phyloP scores from a whole-genome alignment of 345 rosid species.

The Arabidopsis arenosa region DNA sequence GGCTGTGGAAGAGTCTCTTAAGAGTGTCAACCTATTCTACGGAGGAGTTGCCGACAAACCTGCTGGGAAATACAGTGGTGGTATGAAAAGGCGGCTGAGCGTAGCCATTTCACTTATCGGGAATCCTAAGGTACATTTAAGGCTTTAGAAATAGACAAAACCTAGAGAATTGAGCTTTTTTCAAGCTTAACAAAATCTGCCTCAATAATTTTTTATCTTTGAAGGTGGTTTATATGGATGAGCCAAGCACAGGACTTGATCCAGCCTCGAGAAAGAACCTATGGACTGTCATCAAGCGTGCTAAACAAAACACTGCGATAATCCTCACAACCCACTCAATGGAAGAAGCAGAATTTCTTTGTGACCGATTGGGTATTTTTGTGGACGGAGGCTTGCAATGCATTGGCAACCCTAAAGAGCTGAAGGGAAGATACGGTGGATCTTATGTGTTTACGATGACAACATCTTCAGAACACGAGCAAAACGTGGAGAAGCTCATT shows the following conservation, averaged over 20 bases:
- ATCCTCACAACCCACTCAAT: slow-evolving; percentile 95
- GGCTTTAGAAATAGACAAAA: background rate
- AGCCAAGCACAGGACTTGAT: slow-evolving; percentile 97
- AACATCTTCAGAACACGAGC: slow-evolving; percentile 63
- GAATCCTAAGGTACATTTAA: slow-evolving; percentile 68
- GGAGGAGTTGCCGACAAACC: slow-evolving; percentile 89
- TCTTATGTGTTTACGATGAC: slow-evolving; percentile 88
- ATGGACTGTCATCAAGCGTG: slow-evolving; percentile 88
- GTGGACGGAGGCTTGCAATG: slow-evolving; percentile 90
- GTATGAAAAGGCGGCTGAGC: slow-evolving; percentile 98
- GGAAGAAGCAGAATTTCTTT: slow-evolving; percentile 96
- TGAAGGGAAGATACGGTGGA: slow-evolving; percentile 88
- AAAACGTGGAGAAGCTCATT: slow-evolving; percentile 69
- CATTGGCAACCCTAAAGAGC: slow-evolving; percentile 91
- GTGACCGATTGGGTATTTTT: slow-evolving; percentile 88
- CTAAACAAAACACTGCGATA: slow-evolving; percentile 76
- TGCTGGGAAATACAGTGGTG: slow-evolving; percentile 95
- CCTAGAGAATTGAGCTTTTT: background rate
- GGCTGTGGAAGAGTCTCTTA: slow-evolving; percentile 97
- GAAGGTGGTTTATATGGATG: slow-evolving; percentile 98
- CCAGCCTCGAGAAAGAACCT: slow-evolving; percentile 91
- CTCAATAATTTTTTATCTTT: background rate
- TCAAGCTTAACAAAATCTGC: background rate
- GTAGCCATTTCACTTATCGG: slow-evolving; percentile 97
- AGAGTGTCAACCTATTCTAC: slow-evolving; percentile 68